Evolutionary conservation across 2,329 filamentous ascomycete genomes (phyloP).

Genomic region (Penicillium sp.): DNA sequence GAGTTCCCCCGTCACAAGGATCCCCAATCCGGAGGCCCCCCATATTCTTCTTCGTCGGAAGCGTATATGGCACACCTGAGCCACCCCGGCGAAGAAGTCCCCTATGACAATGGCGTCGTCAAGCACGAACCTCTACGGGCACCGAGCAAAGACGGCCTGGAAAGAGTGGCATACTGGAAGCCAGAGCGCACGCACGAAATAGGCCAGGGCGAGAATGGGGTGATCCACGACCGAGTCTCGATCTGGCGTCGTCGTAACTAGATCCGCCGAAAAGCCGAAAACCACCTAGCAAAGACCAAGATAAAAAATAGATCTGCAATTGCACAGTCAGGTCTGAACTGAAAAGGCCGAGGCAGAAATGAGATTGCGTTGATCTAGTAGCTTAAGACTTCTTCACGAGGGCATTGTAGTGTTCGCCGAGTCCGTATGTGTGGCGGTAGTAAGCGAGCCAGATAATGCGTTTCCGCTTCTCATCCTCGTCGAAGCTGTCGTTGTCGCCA

Average conservation of each 20-base stretch:
- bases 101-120: constrained; percentile 58
- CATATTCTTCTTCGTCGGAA: constrained; percentile 66
- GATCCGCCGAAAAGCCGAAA: background rate
- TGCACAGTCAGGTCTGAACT: background rate
- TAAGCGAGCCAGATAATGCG: constrained; percentile 86
- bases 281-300: background rate
- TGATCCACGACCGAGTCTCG: constrained; percentile 42
- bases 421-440: constrained; percentile 87
- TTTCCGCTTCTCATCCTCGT: constrained; percentile 43
- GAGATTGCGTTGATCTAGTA: background rate
- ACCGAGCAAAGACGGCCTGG: constrained; percentile 38
- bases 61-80: constrained; percentile 70
- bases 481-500: constrained; percentile 37
- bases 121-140: constrained; percentile 47
- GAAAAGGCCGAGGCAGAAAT: background rate
- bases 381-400: constrained; percentile 51
- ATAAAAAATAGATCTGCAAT: background rate
- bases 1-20: constrained; percentile 76
- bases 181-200: constrained; percentile 56
- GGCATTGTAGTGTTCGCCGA: constrained; percentile 98
- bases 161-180: constrained; percentile 53
- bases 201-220: constrained; percentile 46
- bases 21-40: constrained; percentile 64
- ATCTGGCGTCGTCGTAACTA: constrained; percentile 41
- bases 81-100: constrained; percentile 64